phyloP scores from a whole-genome alignment of 495 filamentous ascomycete species.

The Aspergillus ostianus region DNA sequence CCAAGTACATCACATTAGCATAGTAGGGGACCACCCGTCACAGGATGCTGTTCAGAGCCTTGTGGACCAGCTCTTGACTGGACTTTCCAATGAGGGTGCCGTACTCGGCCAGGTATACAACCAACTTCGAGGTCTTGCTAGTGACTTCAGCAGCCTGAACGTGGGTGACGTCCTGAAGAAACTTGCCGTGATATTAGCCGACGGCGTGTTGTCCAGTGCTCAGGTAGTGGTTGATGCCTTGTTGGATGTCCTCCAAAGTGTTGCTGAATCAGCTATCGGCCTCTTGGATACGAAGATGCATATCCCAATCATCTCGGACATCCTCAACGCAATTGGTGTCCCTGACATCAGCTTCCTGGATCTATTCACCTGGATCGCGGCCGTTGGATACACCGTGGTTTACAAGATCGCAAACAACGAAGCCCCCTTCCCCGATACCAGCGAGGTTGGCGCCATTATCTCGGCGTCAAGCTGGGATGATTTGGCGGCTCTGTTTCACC shows the following conservation, averaged over 20 bases:
- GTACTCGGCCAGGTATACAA: too few relatives aligned
- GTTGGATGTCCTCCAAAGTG: neutral
- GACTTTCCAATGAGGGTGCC: too few relatives aligned
- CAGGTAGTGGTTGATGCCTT: slow-evolving; percentile 13
- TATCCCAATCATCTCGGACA: slow-evolving; percentile 15
- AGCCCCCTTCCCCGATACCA: slow-evolving; percentile 5
- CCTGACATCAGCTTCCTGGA: slow-evolving; percentile 13
- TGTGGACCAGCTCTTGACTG: too few relatives aligned
- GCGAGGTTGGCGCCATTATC: neutral
- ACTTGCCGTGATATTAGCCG: slow-evolving; percentile 1
- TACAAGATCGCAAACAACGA: slow-evolving; percentile 9
- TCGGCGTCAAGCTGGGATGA: neutral
- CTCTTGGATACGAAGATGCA: slow-evolving; percentile 15
- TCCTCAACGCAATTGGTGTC: slow-evolving; percentile 12
- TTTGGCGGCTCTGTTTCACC: too few relatives aligned
- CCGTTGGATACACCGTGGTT: slow-evolving; percentile 4
- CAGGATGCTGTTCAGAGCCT: too few relatives aligned
- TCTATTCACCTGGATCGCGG: slow-evolving; percentile 11
- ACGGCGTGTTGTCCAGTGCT: neutral
- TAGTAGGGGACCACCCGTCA: too few relatives aligned
- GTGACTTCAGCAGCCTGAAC: neutral
- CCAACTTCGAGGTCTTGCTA: neutral
- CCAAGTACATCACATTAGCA: too few relatives aligned
- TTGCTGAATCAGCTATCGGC: neutral
- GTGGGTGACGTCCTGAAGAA: slow-evolving; percentile 6